Percentiles rank a stretch among this genome's conserved stretches.
These are phyloP conservation scores for Yamadazyma endophytica DNA, from an alignment of 805 yeast species.

Conservation along the genomic window DNA sequence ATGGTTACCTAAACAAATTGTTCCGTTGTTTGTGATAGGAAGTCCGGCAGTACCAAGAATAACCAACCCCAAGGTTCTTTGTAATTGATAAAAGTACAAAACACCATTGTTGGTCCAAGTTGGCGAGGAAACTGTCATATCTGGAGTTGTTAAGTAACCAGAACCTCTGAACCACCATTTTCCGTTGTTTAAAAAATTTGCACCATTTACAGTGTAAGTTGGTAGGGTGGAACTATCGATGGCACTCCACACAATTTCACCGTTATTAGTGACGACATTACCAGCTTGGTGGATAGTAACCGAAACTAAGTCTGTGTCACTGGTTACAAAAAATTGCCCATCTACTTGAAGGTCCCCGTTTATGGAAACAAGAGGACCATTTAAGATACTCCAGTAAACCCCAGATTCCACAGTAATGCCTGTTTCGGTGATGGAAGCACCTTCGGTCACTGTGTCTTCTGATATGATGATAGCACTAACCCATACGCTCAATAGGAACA, in stretches of 20 bases:
- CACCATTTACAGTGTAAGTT: neutral
- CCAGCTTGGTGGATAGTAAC: neutral
- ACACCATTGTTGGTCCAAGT: conserved; percentile 13
- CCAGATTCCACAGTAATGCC: conserved; percentile 1
- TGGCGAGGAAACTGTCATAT: conserved; percentile 6
- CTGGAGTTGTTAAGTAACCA: conserved; percentile 10
- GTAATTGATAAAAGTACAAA: conserved; percentile 9
- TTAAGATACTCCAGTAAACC: conserved; percentile 1
- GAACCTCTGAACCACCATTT: conserved; percentile 14
- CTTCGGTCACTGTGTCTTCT: no score
- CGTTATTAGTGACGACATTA: neutral
- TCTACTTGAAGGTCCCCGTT: conserved; percentile 1
- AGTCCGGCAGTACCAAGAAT: conserved; percentile 10
- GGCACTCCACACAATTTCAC: conserved; percentile 1
- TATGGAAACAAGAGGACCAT: neutral
- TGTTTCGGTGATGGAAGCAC: no score
- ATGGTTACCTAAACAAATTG: conserved; percentile 17
- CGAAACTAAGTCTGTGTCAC: neutral
- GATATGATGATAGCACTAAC: no score
- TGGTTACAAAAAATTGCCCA: conserved; percentile 2
- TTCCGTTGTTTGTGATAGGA: conserved; percentile 18
- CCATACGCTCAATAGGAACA: no score
- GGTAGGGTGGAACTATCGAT: conserved; percentile 1
- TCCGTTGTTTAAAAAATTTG: conserved; percentile 17
- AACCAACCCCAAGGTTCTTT: conserved; percentile 6